These are phyloP conservation scores for Pistacia vera DNA, from an alignment of 345 rosid species.

Conservation along the genomic window DNA sequence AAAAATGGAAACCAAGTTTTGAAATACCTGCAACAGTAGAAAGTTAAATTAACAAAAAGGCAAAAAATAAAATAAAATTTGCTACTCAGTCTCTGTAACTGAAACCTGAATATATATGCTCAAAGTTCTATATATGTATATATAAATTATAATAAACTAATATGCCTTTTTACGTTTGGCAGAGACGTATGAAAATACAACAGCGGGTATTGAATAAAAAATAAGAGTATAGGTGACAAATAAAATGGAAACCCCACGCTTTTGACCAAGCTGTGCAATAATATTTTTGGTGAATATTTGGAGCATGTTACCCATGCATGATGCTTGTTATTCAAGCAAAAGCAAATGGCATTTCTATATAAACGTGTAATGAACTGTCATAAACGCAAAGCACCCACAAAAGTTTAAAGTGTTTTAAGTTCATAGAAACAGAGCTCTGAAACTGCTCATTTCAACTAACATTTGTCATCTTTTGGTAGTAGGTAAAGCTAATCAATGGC, in stretches of 20 bases:
- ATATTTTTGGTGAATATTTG: neutral
- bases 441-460: slow-evolving; percentile 7
- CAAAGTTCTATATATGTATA: no score
- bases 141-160: neutral
- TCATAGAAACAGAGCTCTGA: neutral
- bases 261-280: neutral
- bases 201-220: no score
- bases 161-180: neutral
- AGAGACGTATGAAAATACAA: neutral
- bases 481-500: slow-evolving; percentile 12
- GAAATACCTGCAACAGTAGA: neutral
- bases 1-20: neutral
- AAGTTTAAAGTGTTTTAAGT: neutral
- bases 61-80: no score
- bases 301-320: neutral
- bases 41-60: neutral
- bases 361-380: neutral
- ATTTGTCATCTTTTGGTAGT: slow-evolving; percentile 1
- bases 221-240: neutral
- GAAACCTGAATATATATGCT: neutral
- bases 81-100: no score
- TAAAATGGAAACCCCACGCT: neutral
- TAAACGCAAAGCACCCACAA: neutral
- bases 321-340: neutral
- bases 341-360: neutral